These are phyloP conservation scores for Fusarium mexicanum DNA, from an alignment of 2,329 filamentous ascomycete species.

Conservation along the genomic window DNA sequence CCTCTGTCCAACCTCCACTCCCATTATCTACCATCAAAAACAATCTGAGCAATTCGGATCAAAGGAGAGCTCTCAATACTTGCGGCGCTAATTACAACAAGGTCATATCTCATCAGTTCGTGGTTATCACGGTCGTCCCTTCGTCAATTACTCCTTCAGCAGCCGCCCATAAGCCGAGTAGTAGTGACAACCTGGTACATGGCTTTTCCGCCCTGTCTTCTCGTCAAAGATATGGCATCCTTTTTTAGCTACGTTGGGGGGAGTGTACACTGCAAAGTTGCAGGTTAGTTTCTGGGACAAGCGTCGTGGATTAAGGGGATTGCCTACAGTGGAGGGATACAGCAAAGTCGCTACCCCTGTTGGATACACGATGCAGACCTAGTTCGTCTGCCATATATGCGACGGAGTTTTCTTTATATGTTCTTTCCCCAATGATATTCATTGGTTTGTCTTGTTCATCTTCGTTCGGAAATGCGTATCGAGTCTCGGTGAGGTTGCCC, in stretches of 20 bases:
- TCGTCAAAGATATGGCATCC: constrained; percentile 87
- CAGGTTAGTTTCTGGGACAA: constrained; percentile 47
- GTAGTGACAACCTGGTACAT: constrained; percentile 76
- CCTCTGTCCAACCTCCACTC: neutral
- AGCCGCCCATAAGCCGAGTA: constrained; percentile 71
- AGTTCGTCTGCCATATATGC: constrained; percentile 93
- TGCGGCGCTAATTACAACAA: constrained; percentile 31
- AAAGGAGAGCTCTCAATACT: constrained; percentile 7
- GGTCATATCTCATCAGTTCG: constrained; percentile 35
- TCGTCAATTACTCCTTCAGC: constrained; percentile 49
- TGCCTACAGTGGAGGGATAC: constrained; percentile 80
- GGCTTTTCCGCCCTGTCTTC: constrained; percentile 76
- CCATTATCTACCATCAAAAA: constrained; percentile 4
- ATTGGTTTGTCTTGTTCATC: constrained; percentile 63
- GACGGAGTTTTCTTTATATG: constrained; percentile 76
- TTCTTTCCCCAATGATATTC: constrained; percentile 71
- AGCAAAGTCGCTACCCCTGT: constrained; percentile 78
- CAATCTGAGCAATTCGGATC: constrained; percentile 3
- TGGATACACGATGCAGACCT: constrained; percentile 84
- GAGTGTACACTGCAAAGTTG: constrained; percentile 73
- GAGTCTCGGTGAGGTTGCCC: constrained; percentile 81
- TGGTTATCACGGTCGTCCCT: constrained; percentile 4
- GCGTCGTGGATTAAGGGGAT: constrained; percentile 41
- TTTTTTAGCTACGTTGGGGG: constrained; percentile 84
- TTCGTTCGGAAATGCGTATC: constrained; percentile 76